Evolutionary conservation across 2,329 filamentous ascomycete genomes (phyloP).

Genomic region (Trichoderma sp.): DNA sequence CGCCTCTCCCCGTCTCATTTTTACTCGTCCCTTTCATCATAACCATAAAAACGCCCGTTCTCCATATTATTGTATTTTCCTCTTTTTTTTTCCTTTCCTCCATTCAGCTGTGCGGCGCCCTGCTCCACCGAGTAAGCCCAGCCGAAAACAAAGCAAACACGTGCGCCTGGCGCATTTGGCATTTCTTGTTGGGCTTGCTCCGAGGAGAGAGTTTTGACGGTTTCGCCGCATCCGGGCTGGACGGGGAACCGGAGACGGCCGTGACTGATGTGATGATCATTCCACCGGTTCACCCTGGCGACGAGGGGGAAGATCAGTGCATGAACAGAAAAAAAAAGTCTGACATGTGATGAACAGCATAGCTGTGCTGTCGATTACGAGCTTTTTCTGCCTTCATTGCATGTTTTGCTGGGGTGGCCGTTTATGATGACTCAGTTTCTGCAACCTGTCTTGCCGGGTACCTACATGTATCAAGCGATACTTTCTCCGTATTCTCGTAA

Average conservation of each 20-base stretch:
- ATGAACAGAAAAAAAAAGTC: not conserved
- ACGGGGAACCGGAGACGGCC: not conserved
- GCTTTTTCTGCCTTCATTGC: not conserved
- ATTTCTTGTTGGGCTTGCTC: not conserved
- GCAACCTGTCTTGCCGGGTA: not conserved
- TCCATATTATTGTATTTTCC: not conserved
- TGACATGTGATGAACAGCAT: slow-evolving; percentile 1
- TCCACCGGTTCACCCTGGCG: not conserved
- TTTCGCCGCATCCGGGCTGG: not conserved
- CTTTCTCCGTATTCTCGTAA: not conserved
- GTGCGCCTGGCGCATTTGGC: not conserved
- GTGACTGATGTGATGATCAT: slow-evolving; percentile 16
- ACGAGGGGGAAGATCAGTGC: not conserved
- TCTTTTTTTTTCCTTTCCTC: no score
- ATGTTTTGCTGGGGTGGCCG: not conserved
- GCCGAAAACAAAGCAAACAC: not conserved
- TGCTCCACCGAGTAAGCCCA: slow-evolving; percentile 11
- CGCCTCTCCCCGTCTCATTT: not conserved
- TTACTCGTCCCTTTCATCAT: not conserved
- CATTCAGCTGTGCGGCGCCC: not conserved
- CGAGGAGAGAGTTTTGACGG: not conserved
- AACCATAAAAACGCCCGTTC: slow-evolving; percentile 2
- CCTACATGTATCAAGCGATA: slow-evolving; percentile 5
- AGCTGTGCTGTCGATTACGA: not conserved
- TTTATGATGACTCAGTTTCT: not conserved